Base-by-base conservation (phyloP, 139 green algal genomes). In the Haematococcus lacustris region DNA sequence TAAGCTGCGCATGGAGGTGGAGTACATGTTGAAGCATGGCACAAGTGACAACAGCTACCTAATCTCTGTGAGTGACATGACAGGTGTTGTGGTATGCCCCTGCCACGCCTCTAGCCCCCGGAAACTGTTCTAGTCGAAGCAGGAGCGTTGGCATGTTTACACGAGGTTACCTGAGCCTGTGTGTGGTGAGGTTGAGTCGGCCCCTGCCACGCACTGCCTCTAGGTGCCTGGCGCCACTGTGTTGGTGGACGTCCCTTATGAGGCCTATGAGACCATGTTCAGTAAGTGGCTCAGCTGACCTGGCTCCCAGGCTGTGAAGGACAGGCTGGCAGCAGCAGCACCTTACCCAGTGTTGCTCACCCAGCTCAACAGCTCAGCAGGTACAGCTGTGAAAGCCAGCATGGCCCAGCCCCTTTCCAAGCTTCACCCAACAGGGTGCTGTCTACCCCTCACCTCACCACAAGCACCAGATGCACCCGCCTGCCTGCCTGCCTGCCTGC, bases 31-130 rank as follows among this genome's bases (percentile, higher is more conserved):
- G 38, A 90, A 92, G 37, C 75, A 78, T 3, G 93, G 93, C 57
- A 97, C 90, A 33, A 94, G 88, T 1, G 93, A 95, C 53, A 98
- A 98, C 78, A 73, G 62, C n/a, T 98, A 98, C 81, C 62, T 97
- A 2, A 73, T 97, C 65, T 80, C 82, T 64, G 81, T 82, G 47
- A 30, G 67, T 70, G 72, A 35, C 23, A 53, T 6, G 25, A 1
- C 28, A 2, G 2, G 6, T 26, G 32, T 40, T 39, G 21, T 43
- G 25, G 30, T 51, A 23, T 68, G 3, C 50, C n/a, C 50, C 33
- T 68, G 9, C 2, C 5, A 35, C 33, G 1, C 61, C 61, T 39
- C 7, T 32, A 3, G 33, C 5, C 62, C 25, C 23, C 9, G 26
- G 21, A 65, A 33, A 65, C 23, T 33, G 57, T 13, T 65, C 5